These are phyloP conservation scores for Lepiota venenata DNA, from an alignment of 768 basidiomycete species.

Conservation along the genomic window DNA sequence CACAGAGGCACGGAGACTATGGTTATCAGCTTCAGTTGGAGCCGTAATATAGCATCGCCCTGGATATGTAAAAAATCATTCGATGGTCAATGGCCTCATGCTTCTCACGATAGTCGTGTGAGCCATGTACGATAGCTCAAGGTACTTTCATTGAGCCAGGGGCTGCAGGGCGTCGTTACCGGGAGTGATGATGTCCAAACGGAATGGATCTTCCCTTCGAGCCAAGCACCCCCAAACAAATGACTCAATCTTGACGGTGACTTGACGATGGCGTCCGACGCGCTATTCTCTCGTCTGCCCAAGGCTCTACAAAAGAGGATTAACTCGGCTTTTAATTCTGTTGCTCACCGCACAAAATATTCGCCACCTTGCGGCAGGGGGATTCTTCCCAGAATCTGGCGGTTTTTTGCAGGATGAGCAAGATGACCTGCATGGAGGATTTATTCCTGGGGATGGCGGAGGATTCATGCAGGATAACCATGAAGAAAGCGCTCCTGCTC, in stretches of 20 bases:
- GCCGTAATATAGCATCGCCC: too few relatives aligned
- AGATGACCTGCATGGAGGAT: constrained; percentile 13
- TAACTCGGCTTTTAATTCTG: constrained; percentile 11
- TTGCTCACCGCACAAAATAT: neutral
- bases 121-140: too few relatives aligned
- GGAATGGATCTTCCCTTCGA: neutral
- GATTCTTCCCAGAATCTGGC: constrained; percentile 1
- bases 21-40: too few relatives aligned
- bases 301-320: constrained; percentile 5
- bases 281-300: constrained; percentile 8
- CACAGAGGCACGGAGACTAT: too few relatives aligned
- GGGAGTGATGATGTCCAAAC: too few relatives aligned
- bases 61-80: too few relatives aligned
- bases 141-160: too few relatives aligned
- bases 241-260: too few relatives aligned
- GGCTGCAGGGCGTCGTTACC: too few relatives aligned
- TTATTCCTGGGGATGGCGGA: constrained; percentile 20
- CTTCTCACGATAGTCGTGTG: too few relatives aligned
- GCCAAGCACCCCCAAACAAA: neutral
- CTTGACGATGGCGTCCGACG: constrained; percentile 4
- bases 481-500: constrained; percentile 15
- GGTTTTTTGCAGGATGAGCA: constrained; percentile 12
- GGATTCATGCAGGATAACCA: constrained; percentile 28
- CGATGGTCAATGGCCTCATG: too few relatives aligned
- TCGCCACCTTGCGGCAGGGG: neutral